phyloP scores from a whole-genome alignment of 352 stramenopile genomes.

The Pythium vanterpoolii region DNA sequence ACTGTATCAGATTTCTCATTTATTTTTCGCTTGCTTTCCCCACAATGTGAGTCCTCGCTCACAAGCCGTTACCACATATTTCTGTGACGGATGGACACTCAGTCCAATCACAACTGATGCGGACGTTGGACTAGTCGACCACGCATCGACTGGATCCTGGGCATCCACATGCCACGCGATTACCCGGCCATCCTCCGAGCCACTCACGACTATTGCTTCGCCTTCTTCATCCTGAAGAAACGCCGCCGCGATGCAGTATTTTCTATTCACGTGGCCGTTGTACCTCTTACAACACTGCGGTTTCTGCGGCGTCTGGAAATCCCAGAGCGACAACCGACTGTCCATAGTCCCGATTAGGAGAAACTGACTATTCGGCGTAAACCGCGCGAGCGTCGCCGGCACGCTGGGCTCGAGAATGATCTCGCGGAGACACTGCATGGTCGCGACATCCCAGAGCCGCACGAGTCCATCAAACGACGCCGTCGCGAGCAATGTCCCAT shows the following conservation, averaged over 20 bases:
- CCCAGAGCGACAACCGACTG: constrained; percentile 89
- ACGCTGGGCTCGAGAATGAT: constrained; percentile 66
- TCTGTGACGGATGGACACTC: constrained; percentile 23
- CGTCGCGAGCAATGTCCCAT: constrained; percentile 92
- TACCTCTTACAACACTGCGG: constrained; percentile 66
- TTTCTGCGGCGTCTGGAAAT: constrained; percentile 56
- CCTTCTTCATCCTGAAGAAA: constrained; percentile 65
- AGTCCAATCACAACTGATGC: constrained; percentile 21
- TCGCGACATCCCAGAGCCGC: constrained; percentile 96
- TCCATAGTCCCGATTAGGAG: constrained; percentile 92
- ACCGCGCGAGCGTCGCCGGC: constrained; percentile 80
- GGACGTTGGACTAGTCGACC: not conserved
- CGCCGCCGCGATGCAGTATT: constrained; percentile 84
- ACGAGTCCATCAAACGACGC: constrained; percentile 74
- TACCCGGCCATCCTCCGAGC: constrained; percentile 91
- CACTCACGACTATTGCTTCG: constrained; percentile 73
- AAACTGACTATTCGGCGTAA: constrained; percentile 94
- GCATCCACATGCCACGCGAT: constrained; percentile 92
- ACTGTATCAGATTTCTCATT: not conserved
- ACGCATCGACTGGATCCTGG: constrained; percentile 44
- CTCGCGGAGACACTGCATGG: constrained; percentile 94
- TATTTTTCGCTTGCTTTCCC: constrained; percentile 6
- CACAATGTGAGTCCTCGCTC: constrained; percentile 21
- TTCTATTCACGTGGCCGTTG: constrained; percentile 69
- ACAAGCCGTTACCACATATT: constrained; percentile 11